Evolutionary conservation across 306 rosid species (phyloP).

Genomic region (Calophaca sinica): DNA sequence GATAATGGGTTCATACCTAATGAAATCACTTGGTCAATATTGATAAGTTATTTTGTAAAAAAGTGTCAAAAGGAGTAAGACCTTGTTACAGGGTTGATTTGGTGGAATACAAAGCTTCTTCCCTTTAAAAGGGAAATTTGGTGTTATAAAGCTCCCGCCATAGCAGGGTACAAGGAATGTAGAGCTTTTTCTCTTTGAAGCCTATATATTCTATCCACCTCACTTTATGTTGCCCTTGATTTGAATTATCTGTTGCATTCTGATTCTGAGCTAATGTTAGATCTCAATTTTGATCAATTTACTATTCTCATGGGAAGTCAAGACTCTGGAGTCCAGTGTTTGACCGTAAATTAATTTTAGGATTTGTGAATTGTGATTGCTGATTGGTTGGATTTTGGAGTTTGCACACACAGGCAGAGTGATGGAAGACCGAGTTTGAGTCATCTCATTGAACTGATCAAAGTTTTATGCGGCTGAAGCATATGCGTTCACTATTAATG

Average conservation of each 20-base stretch:
- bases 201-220: not conserved
- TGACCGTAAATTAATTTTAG: not conserved
- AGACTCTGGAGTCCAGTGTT: not conserved
- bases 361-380: not conserved
- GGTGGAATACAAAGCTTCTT: conserved; percentile 18
- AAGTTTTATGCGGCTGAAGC: conserved; percentile 16
- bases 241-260: conserved; percentile 31
- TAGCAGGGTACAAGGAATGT: not conserved
- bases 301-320: conserved; percentile 27
- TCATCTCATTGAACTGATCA: conserved; percentile 32
- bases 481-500: not conserved
- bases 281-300: conserved; percentile 28
- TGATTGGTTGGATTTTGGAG: conserved; percentile 19
- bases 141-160: conserved; percentile 8
- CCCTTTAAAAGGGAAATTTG: not conserved
- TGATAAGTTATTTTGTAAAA: conserved; percentile 60
- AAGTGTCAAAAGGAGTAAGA: conserved; percentile 43
- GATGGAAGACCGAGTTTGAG: conserved; percentile 8
- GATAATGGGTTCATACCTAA: conserved; percentile 77
- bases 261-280: conserved; percentile 30
- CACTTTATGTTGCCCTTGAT: conserved; percentile 29
- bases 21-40: conserved; percentile 75
- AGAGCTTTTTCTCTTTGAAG: conserved; percentile 27
- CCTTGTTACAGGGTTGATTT: conserved; percentile 35
- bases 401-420: not conserved